These are phyloP conservation scores for Agapanthus africanus DNA, from an alignment of 106 monocot species.

Conservation along the genomic window DNA sequence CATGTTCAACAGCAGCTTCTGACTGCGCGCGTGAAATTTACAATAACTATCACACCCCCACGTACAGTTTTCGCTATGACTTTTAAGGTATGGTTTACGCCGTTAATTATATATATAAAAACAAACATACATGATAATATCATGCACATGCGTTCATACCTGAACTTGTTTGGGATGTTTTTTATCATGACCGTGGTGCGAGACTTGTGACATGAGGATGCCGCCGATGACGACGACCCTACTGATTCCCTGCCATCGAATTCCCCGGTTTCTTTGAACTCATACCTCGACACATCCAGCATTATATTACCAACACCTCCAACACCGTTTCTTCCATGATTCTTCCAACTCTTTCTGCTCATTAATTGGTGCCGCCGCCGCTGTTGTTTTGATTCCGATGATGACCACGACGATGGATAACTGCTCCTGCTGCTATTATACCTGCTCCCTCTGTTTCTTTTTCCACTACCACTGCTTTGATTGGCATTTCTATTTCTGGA, in stretches of 20 bases:
- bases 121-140: too few species aligned
- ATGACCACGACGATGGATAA: too few species aligned
- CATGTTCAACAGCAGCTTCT: slow-evolving; percentile 94
- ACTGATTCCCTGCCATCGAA: not conserved
- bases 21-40: too few species aligned
- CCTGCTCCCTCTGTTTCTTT: not conserved
- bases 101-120: too few species aligned
- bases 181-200: slow-evolving; percentile 97
- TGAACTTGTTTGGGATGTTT: slow-evolving; percentile 99
- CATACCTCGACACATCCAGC: slow-evolving; percentile 5
- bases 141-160: too few species aligned
- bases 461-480: slow-evolving; percentile 11
- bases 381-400: too few species aligned
- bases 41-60: too few species aligned
- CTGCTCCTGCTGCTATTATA: not conserved
- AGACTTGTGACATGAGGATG: slow-evolving; percentile 26
- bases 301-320: too few species aligned
- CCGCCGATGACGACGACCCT: not conserved
- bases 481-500: slow-evolving; percentile 3
- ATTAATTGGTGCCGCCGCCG: too few species aligned
- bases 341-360: slow-evolving; percentile 17
- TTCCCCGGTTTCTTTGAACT: slow-evolving; percentile 1
- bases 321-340: slow-evolving; percentile 13
- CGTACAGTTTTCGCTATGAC: too few species aligned
- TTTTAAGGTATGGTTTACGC: too few species aligned